Base-by-base conservation (phyloP, 331 rosid genomes). In the Malus hybrid region DNA sequence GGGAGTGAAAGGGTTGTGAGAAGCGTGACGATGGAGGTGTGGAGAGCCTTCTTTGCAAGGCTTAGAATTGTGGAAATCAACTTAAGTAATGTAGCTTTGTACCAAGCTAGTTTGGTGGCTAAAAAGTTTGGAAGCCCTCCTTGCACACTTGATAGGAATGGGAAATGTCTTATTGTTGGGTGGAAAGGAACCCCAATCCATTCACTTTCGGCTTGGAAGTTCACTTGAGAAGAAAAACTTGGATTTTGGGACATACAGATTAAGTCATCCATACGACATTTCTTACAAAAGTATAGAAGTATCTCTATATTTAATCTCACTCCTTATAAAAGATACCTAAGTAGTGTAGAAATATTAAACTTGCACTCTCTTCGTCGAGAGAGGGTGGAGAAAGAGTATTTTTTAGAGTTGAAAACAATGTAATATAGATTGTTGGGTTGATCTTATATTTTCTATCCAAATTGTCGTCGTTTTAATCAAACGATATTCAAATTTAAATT, bases 181-280 rank as follows among this genome's bases (percentile, higher is more conserved):
- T 90, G 98, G 98, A 90, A 86, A 67, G 97, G 93, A 67, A 83
- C 91, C 8, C 91, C 93, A 31, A n/a, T 93, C 73, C 73, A 81
- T 77, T 87, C 97, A 27, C 22, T 90, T 79, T 93, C 97, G 16
- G 95, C 89, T 82, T 93, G 97, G 97, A 83, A 78, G 80, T 90
- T 93, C 73, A 81, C 50, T 27, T 85, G 81, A 83, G 78, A 42
- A 10, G 48, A 10, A 42, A 42, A 42, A 42, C 13, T 42, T 42
- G 57, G 4, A 18, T 42, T 42, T 42, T 16, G 19, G 0, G 4
- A 18, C 8, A 50, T 52, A 16, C 20, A 0, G 3, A 6, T 52
- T 4, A 16, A 1, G 22, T 16, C 0, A 18, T 18, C 4, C 1
- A 1, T 6, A 52, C 10, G 7, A 52, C n/a, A 16, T 0, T 3